Evolutionary conservation across 1,284 basidiomycete genomes (phyloP), one percentile per base, ranked within the genome.

Genomic region (Fistulinella cinereoalba): DNA sequence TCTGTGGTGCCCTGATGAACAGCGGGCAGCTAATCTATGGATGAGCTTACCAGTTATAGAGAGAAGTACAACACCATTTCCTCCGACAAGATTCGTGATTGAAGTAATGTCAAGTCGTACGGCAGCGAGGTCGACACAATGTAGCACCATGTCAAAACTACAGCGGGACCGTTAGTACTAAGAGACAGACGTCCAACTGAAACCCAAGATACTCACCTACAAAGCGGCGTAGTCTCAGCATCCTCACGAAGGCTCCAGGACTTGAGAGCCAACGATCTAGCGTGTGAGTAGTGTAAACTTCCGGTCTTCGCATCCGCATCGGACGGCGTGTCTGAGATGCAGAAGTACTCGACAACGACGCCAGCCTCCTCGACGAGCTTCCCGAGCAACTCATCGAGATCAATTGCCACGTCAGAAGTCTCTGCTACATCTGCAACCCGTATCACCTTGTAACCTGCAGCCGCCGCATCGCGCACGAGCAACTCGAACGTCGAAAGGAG

Each of bases 301-400:
- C 27, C n/a, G 0, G 51, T 61, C 52, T 62, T 65, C 2, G 37
- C 45, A 21, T 63, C 61, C 13, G 63, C 61, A 19, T 57, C 51
- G 25, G 46, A 47, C 13, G 56, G 12, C 10, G 47, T 50, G 18
- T 29, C 29, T 27, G 63, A 52, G 21, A 56, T 51, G 21, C 58
- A 63, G 16, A 54, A 50, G 29, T 65, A 63, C 28, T 63, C 59
- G 13, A 62, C 52, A 9, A 64, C 37, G 2, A 65, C 32, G 4
- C 53, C 44, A 24, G 46, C 6, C 5, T 56, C 49, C n/a, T 34
- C 22, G 13, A 54, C 13, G 12, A 64, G 55, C 4, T 39, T 41
- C 22, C 47, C 41, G 9, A 65, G 49, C 13, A 37, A 19, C 0
- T 12, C 11, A 16, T 58, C 57, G 11, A 61, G 49, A 13, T 50